Base-by-base conservation (phyloP, 108 stramenopile species). In the Nitzschia inconspicua region DNA sequence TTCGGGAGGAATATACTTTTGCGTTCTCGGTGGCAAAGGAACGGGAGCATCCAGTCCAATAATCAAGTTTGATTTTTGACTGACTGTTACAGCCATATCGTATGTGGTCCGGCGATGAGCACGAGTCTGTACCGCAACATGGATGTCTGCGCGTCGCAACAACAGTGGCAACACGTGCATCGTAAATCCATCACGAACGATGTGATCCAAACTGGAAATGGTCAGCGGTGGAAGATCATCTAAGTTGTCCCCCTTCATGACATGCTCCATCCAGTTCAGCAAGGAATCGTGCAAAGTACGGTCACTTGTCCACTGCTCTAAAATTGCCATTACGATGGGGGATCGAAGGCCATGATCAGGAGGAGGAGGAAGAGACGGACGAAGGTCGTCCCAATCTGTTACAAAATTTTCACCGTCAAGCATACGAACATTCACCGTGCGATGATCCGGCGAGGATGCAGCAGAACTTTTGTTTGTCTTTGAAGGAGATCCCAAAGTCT, bases 131-230 rank as follows among this genome's bases (percentile, higher is more conserved):
- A 93, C 82, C 40, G 84, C 64, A 9, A 93, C 78, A 52, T 76
- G 84, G 31, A 93, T 80, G 59, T 93, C 91, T 26, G 84, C 72
- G 32, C 91, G 66, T 41, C 71, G 72, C 6, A 93, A 67, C 30
- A 93, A 68, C 19, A 85, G 60, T 24, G 91, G 88, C 2, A 93
- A 54, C 0, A 93, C 77, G 51, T 93, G 91, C 88, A 93, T 88
- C 5, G 72, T 40, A 40, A 93, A 93, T 2, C 88, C 91, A 66
- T 93, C 91, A 28, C 79, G 69, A 3, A 89, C 68, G 60, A 89
- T 86, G 52, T 87, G 86, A 50, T 89, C 79, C 27, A 93, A 63
- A 18, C 77, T 80, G 11, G 86, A 85, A 24, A 93, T 74, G 26
- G 86, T 89, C 35, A 93, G 60, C 4, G 88, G 82, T 13, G 88